These are phyloP conservation scores for Planoprotostelium fungivorum DNA, from an alignment of 78 protist species.

Conservation along the genomic window DNA sequence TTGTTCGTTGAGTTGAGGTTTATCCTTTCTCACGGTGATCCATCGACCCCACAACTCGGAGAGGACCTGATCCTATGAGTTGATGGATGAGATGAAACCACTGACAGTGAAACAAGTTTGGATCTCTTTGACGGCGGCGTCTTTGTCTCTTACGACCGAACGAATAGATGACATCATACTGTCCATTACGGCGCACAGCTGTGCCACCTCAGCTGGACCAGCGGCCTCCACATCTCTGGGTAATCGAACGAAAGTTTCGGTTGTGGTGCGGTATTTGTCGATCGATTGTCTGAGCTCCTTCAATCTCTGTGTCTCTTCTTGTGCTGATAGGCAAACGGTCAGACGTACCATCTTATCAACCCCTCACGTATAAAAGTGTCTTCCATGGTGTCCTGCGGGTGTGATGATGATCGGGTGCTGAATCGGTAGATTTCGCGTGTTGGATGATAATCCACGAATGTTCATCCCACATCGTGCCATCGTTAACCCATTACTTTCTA, in stretches of 20 bases:
- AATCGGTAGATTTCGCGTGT: no score
- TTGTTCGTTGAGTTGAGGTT: neutral
- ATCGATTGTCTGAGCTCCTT: neutral
- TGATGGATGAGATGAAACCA: neutral
- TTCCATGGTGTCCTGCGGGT: no score
- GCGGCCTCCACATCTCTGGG: neutral
- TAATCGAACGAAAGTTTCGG: neutral
- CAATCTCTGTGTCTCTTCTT: neutral
- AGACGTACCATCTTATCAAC: no score
- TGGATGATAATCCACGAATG: no score
- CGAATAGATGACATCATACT: neutral
- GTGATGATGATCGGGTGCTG: no score
- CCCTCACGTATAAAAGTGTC: no score
- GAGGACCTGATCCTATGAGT: neutral
- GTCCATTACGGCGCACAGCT: neutral
- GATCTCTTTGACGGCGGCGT: neutral
- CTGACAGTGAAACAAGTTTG: neutral
- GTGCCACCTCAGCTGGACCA: neutral
- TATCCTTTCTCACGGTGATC: neutral
- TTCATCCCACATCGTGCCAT: no score
- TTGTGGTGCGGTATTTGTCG: neutral
- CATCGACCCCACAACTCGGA: neutral
- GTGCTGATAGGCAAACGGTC: no score
- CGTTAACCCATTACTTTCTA: no score
- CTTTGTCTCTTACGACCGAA: neutral